Conservation (phyloP, 345 rosid species). For the Combretum micranthum region DNA sequence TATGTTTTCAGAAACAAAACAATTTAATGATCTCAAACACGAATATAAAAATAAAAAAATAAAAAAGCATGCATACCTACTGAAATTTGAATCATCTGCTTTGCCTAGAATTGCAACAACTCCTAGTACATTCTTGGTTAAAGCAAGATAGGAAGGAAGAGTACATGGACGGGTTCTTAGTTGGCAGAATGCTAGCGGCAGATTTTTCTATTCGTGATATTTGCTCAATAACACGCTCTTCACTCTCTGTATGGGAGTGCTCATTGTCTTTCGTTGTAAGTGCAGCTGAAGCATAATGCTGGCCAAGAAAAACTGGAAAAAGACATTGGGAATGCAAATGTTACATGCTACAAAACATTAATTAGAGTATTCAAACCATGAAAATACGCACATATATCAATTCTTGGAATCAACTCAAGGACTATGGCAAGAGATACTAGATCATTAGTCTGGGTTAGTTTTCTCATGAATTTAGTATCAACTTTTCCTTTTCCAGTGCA, state of each 20-base stretch:
- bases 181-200: constrained; percentile 74
- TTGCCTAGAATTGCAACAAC: constrained; percentile 77
- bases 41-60: neutral
- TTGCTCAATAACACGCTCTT: constrained; percentile 48
- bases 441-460: no score
- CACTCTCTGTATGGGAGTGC: constrained; percentile 32
- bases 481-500: no score
- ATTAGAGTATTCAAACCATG: neutral
- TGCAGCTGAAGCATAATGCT: constrained; percentile 36
- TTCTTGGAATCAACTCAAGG: no score
- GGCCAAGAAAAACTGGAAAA: constrained; percentile 54
- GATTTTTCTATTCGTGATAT: constrained; percentile 48
- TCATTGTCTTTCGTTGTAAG: constrained; percentile 19
- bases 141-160: constrained; percentile 31
- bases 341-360: constrained; percentile 3
- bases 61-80: constrained; percentile 46
- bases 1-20: no score
- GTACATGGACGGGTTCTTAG: constrained; percentile 34
- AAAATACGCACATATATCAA: constrained; percentile 3
- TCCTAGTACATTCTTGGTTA: constrained; percentile 59
- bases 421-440: no score
- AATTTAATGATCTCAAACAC: no score
- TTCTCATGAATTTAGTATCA: no score
- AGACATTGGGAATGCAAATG: neutral
- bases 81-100: constrained; percentile 67